Evolutionary conservation across 176 grass and related monocot genomes (phyloP).

Genomic region (Pharus latifolius): DNA sequence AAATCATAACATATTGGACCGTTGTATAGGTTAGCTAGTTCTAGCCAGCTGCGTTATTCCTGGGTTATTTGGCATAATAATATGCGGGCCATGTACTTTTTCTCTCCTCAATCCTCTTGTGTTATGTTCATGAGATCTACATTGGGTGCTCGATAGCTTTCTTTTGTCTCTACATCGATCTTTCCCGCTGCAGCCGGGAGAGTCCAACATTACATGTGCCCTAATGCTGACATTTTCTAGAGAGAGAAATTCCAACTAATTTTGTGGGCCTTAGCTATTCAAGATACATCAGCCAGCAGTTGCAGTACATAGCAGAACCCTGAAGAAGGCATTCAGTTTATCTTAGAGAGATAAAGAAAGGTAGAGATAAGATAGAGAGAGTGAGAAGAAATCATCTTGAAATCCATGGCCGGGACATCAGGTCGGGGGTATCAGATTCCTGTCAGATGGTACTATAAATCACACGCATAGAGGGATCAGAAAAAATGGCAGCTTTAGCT

Average conservation of each 20-base stretch:
- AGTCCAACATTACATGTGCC: slow-evolving; percentile 16
- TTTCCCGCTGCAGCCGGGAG: background rate
- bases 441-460: slow-evolving; percentile 49
- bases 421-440: slow-evolving; percentile 61
- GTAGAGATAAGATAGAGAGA: background rate
- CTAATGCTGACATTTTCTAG: background rate
- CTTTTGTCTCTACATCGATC: too few relatives aligned
- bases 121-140: too few relatives aligned
- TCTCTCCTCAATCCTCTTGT: too few relatives aligned
- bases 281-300: background rate
- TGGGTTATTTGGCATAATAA: too few relatives aligned
- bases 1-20: too few relatives aligned
- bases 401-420: slow-evolving; percentile 16
- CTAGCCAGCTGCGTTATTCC: too few relatives aligned
- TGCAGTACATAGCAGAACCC: background rate
- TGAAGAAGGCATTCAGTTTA: too few relatives aligned
- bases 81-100: too few relatives aligned
- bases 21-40: too few relatives aligned
- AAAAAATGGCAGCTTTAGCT: slow-evolving; percentile 51
- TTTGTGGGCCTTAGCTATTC: background rate
- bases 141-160: too few relatives aligned
- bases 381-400: background rate
- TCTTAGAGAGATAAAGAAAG: background rate
- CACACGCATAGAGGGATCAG: slow-evolving; percentile 41
- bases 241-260: background rate